Conservation (phyloP, 345 rosid species). For the Citrus glauca region DNA sequence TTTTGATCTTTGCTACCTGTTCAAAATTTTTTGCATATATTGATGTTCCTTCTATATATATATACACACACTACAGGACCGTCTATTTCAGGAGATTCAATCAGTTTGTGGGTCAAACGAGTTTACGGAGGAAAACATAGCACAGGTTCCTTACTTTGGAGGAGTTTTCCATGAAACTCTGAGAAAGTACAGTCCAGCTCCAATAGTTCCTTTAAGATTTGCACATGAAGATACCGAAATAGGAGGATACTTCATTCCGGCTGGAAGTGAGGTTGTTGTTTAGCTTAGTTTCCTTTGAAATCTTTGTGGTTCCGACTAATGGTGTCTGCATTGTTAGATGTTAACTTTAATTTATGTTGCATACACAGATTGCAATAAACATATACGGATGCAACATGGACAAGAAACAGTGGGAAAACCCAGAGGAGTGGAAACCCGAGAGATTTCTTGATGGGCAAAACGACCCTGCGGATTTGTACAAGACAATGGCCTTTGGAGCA, state of each 20-base stretch:
- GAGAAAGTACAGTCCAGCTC: conserved; percentile 74
- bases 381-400: conserved; percentile 91
- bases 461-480: conserved; percentile 53
- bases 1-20: neutral
- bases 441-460: conserved; percentile 54
- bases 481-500: conserved; percentile 92
- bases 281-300: neutral
- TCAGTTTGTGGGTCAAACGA: conserved; percentile 50
- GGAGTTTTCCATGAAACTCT: conserved; percentile 83
- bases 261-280: conserved; percentile 61
- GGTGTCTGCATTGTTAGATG: neutral
- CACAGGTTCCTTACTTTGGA: conserved; percentile 52
- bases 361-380: conserved; percentile 71
- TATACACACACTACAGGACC: conserved; percentile 27
- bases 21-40: neutral
- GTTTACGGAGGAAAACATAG: conserved; percentile 58
- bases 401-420: conserved; percentile 62
- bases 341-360: neutral
- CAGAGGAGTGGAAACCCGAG: conserved; percentile 78
- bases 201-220: conserved; percentile 62
- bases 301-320: neutral
- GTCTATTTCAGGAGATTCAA: conserved; percentile 41
- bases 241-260: conserved; percentile 70
- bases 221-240: conserved; percentile 75
- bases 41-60: neutral